Evolutionary conservation across 805 yeast genomes (phyloP).

Genomic region (Cyberlindnera euphorbiae): DNA sequence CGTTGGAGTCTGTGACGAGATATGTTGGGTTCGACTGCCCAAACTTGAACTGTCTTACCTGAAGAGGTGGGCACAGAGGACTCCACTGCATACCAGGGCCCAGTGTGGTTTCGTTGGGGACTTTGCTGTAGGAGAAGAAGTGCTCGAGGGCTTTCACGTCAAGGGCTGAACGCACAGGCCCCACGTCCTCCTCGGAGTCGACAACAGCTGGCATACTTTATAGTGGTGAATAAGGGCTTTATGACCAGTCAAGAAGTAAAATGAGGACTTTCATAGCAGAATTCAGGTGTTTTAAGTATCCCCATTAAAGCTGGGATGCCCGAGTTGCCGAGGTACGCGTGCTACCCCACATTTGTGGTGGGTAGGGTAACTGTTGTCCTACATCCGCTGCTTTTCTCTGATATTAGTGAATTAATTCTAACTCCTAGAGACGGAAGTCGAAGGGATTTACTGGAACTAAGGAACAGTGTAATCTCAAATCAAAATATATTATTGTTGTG

Average conservation of each 20-base stretch:
- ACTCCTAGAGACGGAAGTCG: too few relatives aligned
- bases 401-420: too few relatives aligned
- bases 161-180: constrained; percentile 19
- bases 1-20: constrained; percentile 37
- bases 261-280: too few relatives aligned
- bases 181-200: constrained; percentile 25
- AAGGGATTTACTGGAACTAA: too few relatives aligned
- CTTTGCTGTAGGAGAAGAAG: constrained; percentile 19
- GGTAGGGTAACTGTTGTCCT: too few relatives aligned
- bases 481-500: too few relatives aligned
- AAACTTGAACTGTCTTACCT: constrained; percentile 48
- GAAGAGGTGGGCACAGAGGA: constrained; percentile 27
- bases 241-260: too few relatives aligned
- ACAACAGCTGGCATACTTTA: constrained; percentile 14
- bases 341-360: constrained; percentile 1
- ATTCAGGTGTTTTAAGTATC: too few relatives aligned
- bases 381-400: too few relatives aligned
- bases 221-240: not conserved
- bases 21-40: constrained; percentile 67
- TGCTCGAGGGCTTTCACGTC: constrained; percentile 23
- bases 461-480: too few relatives aligned
- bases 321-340: constrained; percentile 1
- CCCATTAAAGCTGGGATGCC: too few relatives aligned
- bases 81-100: constrained; percentile 21
- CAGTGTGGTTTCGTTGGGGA: constrained; percentile 12